A percentile compares a stretch with the other conserved stretches of the same genome.
Conservation (phyloP, 495 filamentous ascomycete species). For the Penicillium cosmopolitanum region DNA sequence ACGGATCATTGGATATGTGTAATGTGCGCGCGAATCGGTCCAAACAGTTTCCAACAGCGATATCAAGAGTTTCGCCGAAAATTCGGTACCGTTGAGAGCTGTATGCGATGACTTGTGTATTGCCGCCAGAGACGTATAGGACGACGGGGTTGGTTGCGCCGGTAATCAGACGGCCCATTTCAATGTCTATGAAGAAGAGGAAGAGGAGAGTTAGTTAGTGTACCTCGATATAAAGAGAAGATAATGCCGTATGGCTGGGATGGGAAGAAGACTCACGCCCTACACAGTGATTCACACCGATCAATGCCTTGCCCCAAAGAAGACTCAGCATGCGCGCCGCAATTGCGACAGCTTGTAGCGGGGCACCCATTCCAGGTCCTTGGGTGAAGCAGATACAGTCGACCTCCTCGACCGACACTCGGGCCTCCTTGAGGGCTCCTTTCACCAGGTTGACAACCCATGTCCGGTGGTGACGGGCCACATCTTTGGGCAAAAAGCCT, state of each 20-base stretch:
- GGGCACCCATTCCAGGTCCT: conserved; percentile 95
- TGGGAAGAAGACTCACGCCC: conserved; percentile 63
- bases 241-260: neutral
- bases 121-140: conserved; percentile 93
- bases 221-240: neutral
- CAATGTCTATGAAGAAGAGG: conserved; percentile 64
- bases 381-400: conserved; percentile 95
- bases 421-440: conserved; percentile 71
- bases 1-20: conserved; percentile 90
- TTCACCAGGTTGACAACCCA: conserved; percentile 83
- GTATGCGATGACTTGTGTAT: conserved; percentile 98
- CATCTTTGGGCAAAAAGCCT: conserved; percentile 96
- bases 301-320: conserved; percentile 83
- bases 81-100: conserved; percentile 92
- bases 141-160: conserved; percentile 91
- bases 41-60: conserved; percentile 96
- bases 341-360: conserved; percentile 85
- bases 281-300: conserved; percentile 97
- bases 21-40: conserved; percentile 93
- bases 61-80: conserved; percentile 96
- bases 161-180: conserved; percentile 96
- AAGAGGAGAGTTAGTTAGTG: no score
- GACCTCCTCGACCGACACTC: conserved; percentile 64
- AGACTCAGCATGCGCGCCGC: conserved; percentile 80
- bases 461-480: conserved; percentile 84